These are phyloP conservation scores for Alternaria hordeiaustralica DNA, from an alignment of 2,329 filamentous ascomycete genomes.

Conservation along the genomic window DNA sequence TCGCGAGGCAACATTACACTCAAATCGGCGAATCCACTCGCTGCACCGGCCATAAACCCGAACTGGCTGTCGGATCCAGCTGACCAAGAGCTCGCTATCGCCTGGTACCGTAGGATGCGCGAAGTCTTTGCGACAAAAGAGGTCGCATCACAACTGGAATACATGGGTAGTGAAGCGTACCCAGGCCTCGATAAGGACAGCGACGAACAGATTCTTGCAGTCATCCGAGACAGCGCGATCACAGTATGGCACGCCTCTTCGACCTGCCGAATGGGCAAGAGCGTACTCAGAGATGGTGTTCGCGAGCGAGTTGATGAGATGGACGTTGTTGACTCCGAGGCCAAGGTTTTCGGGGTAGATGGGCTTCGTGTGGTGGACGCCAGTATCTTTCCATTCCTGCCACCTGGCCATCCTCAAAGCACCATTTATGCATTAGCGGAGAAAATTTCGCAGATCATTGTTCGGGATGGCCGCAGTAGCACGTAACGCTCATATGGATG, in stretches of 20 bases:
- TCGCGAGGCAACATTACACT: not conserved
- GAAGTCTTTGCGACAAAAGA: not conserved
- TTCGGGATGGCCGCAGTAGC: not conserved
- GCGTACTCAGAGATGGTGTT: not conserved
- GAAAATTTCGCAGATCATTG: constrained; percentile 22
- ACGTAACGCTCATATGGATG: too few relatives aligned
- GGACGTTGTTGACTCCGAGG: constrained; percentile 45
- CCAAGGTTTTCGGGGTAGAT: constrained; percentile 43
- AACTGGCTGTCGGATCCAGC: not conserved
- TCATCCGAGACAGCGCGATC: constrained; percentile 43
- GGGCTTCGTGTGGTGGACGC: constrained; percentile 46
- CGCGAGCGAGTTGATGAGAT: constrained; percentile 22
- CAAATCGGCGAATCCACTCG: not conserved
- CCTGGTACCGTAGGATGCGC: not conserved
- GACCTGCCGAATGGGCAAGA: constrained; percentile 36
- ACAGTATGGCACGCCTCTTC: constrained; percentile 29
- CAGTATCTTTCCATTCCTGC: constrained; percentile 38
- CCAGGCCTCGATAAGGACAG: not conserved
- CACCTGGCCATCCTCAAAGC: constrained; percentile 45
- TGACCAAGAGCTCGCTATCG: not conserved
- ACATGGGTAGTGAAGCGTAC: not conserved
- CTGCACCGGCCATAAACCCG: not conserved
- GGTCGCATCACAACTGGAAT: not conserved
- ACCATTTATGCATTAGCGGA: constrained; percentile 30
- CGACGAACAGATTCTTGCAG: not conserved